phyloP scores from a whole-genome alignment of 768 basidiomycete species.

The Crassisporium funariophilum region DNA sequence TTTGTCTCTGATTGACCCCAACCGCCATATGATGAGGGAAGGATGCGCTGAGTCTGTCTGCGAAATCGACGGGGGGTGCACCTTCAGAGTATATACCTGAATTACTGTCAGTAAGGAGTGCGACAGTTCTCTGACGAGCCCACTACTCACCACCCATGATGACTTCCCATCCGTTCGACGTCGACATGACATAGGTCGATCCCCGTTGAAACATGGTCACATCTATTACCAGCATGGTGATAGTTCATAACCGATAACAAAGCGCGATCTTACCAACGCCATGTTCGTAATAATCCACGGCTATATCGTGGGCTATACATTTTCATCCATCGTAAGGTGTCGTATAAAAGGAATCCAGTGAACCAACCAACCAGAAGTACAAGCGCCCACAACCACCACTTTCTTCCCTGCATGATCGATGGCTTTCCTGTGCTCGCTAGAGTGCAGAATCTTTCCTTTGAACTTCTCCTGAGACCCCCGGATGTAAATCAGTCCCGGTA shows the following conservation, averaged over 20 bases:
- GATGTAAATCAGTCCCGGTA: too few relatives aligned
- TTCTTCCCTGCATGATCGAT: conserved; percentile 59
- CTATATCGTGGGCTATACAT: conserved; percentile 40
- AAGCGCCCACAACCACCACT: conserved; percentile 69
- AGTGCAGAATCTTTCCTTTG: conserved; percentile 57
- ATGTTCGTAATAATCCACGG: conserved; percentile 36
- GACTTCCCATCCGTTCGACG: conserved; percentile 37
- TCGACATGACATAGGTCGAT: conserved; percentile 55
- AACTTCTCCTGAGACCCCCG: conserved; percentile 29
- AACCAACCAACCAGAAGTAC: conserved; percentile 48
- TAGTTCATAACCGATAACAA: background rate
- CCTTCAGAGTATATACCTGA: conserved; percentile 45
- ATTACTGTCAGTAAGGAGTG: background rate
- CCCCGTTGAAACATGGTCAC: conserved; percentile 51
- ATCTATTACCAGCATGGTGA: conserved; percentile 24
- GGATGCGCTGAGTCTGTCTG: conserved; percentile 51
- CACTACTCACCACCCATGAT: conserved; percentile 28
- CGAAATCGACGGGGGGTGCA: conserved; percentile 50
- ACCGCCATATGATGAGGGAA: conserved; percentile 39
- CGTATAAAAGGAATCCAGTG: background rate
- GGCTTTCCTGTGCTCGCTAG: conserved; percentile 49
- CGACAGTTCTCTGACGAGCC: background rate
- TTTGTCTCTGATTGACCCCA: conserved; percentile 21
- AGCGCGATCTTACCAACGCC: conserved; percentile 30
- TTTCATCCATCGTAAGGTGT: background rate